Evolutionary conservation across 2,329 filamentous ascomycete species (phyloP).

Genomic region (Dactylellina sp.): DNA sequence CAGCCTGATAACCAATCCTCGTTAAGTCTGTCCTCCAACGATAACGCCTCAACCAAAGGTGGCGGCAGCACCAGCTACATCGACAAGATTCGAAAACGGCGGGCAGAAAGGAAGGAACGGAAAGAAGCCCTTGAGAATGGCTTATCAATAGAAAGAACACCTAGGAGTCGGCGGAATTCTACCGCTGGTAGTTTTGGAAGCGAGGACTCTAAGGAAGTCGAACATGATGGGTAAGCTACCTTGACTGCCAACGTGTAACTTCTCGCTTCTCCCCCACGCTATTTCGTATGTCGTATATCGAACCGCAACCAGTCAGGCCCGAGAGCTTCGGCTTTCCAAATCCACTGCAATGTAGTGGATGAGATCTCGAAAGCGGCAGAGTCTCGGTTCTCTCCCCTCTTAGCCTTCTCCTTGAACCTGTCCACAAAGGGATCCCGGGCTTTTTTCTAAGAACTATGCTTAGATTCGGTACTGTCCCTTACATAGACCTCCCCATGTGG

Average conservation of each 20-base stretch:
- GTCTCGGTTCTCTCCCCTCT: constrained; percentile 26
- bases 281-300: constrained; percentile 42
- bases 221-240: constrained; percentile 50
- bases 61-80: constrained; percentile 37
- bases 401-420: constrained; percentile 24
- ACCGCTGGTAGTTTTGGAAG: constrained; percentile 40
- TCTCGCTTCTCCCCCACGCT: constrained; percentile 30
- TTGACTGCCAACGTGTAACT: constrained; percentile 2
- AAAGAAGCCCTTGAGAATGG: constrained; percentile 31
- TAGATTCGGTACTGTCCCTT: constrained; percentile 26
- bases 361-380: constrained; percentile 12
- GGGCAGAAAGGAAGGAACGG: constrained; percentile 47
- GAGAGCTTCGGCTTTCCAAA: constrained; percentile 41
- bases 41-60: constrained; percentile 38
- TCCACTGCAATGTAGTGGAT: not conserved
- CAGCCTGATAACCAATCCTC: constrained; percentile 35
- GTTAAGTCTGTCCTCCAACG: constrained; percentile 44
- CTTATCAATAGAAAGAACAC: constrained; percentile 9
- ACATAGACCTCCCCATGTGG: constrained; percentile 10
- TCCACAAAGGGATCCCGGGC: constrained; percentile 32
- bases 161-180: constrained; percentile 40
- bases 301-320: constrained; percentile 25
- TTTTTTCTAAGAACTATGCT: constrained; percentile 17
- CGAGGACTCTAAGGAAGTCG: constrained; percentile 34
- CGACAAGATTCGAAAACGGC: constrained; percentile 47